Percentiles rank a stretch among this genome's conserved stretches.
These are phyloP conservation scores for Aspergillus nomiae DNA, from an alignment of 2,329 filamentous ascomycete genomes.

Conservation along the genomic window DNA sequence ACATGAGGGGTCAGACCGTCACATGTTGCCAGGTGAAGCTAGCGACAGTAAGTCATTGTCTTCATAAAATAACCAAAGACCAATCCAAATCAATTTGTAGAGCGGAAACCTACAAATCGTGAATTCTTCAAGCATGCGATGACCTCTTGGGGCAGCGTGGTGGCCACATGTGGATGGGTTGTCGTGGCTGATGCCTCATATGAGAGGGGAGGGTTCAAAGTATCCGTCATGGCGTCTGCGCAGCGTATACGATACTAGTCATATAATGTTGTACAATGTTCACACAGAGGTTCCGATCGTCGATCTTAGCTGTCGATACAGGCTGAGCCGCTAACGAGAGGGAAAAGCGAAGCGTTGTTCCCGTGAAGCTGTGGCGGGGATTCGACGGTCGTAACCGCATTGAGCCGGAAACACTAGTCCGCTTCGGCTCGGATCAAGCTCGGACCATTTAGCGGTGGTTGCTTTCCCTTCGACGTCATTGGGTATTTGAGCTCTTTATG, in stretches of 20 bases:
- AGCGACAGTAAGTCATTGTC: slow-evolving; percentile 15
- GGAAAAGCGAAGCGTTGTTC: not conserved
- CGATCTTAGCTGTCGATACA: not conserved
- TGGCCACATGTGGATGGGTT: slow-evolving; percentile 69
- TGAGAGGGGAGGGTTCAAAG: slow-evolving; percentile 68
- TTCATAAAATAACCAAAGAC: not conserved
- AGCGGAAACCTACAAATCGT: slow-evolving; percentile 70
- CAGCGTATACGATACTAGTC: not conserved
- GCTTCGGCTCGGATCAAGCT: not conserved
- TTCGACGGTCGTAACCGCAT: slow-evolving; percentile 3
- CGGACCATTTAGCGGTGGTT: not conserved
- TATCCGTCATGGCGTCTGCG: slow-evolving; percentile 41
- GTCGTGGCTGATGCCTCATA: slow-evolving; percentile 75
- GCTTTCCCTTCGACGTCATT: slow-evolving; percentile 3
- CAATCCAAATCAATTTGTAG: slow-evolving; percentile 9
- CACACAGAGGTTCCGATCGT: not conserved
- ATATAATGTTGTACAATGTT: not conserved
- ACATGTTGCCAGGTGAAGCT: slow-evolving; percentile 96
- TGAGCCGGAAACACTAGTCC: not conserved
- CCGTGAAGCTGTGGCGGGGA: not conserved
- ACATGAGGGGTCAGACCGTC: slow-evolving; percentile 82
- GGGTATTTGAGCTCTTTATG: not conserved
- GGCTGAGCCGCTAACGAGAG: not conserved
- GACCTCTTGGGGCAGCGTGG: slow-evolving; percentile 77
- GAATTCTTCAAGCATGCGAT: slow-evolving; percentile 91